Base-by-base conservation (phyloP, 768 basidiomycete genomes). In the Suillus paluster region DNA sequence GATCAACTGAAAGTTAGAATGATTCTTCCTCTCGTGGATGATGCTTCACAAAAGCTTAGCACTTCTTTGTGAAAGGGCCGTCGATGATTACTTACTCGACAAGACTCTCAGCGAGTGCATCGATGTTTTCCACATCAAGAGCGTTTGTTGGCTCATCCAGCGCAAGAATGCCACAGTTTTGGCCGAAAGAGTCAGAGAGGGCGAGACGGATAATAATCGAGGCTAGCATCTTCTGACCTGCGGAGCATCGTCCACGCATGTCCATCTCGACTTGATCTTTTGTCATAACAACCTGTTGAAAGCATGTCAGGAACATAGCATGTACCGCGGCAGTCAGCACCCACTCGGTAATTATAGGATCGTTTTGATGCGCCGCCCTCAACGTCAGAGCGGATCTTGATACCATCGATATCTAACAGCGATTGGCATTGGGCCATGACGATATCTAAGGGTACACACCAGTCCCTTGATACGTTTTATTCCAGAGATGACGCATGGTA, bases 201-300 rank as follows among this genome's bases (percentile, higher is more conserved):
- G 97, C 97, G 39, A 99, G 87, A 7, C 97, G 89, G 70, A 99
- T 99, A 77, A 99, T 94, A 75, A 99, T 98, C 23, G 94, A 96
- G 11, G 97, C 97, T 62, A 99, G 80, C 85, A 99, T 98, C 79
- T 99, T 99, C 78, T 99, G 97, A 0, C 97, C 97, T 1, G 97
- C 97, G 17, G 93, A 95, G 77, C 97, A 99, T 65, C 97, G 87
- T 27, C 97, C 97, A 60, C 97, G 89, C 97, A 99, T 99, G 77
- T 99, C 97, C 92, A 99, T 95, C 77, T 99, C 97, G 8, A 98
- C 96, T 70, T 95, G 92, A 73, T 98, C 96, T 79, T 99, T 99
- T 57, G 91, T 94, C 97, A 99, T 99, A 66, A 99, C 97, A 62
- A 98, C 95, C 95, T 97, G 73, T 64, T 27, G 17, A 23, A 21